Evolutionary conservation across 148 eudicot species (phyloP).

Genomic region (Silene uniflora): DNA sequence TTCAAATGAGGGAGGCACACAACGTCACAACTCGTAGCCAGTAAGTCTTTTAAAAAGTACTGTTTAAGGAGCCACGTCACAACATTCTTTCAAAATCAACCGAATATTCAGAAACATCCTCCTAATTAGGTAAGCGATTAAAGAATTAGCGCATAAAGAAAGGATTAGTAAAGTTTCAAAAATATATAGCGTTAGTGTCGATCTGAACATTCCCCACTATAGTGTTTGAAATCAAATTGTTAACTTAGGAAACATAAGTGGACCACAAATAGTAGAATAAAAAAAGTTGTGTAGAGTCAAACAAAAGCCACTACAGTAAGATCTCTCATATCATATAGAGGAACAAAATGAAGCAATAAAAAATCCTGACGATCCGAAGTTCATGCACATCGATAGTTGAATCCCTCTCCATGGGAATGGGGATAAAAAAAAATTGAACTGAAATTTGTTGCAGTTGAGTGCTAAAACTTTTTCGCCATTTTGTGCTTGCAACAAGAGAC

Average conservation of each 20-base stretch:
- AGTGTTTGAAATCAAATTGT: not conserved
- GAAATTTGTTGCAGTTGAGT: no score
- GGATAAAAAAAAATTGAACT: no score
- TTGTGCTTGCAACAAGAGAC: no score
- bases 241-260: not conserved
- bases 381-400: no score
- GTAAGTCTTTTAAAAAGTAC: not conserved
- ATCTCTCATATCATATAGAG: no score
- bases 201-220: not conserved
- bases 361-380: no score
- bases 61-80: not conserved
- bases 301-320: no score
- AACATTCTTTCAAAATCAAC: not conserved
- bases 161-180: not conserved
- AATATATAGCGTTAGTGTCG: not conserved
- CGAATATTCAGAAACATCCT: not conserved
- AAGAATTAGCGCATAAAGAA: not conserved
- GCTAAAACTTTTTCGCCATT: no score
- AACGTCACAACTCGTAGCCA: not conserved
- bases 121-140: not conserved
- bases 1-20: conserved; percentile 4
- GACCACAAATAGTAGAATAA: not conserved
- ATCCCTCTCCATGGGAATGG: no score
- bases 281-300: no score
- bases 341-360: no score